Percentiles rank a stretch among this genome's conserved stretches.
These are phyloP conservation scores for Ceratonia siliqua DNA, from an alignment of 306 rosid genomes.

Conservation along the genomic window DNA sequence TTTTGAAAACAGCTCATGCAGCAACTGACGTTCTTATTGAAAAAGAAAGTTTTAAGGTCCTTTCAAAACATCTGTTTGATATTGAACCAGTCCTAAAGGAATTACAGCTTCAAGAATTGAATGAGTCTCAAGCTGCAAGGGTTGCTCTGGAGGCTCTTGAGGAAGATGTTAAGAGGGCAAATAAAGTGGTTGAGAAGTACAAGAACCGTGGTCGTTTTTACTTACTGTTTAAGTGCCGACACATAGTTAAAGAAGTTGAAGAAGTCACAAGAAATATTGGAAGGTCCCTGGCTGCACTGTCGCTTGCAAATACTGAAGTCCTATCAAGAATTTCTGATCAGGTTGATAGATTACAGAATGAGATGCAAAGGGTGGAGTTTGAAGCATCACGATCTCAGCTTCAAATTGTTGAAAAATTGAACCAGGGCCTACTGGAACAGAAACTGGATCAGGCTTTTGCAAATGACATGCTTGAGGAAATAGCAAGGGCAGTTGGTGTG, in stretches of 20 bases:
- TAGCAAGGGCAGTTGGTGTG: slow-evolving; percentile 85
- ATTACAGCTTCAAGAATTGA: slow-evolving; percentile 69
- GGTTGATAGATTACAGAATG: slow-evolving; percentile 60
- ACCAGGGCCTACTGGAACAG: slow-evolving; percentile 68
- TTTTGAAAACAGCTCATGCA: slow-evolving; percentile 68
- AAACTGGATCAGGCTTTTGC: slow-evolving; percentile 76
- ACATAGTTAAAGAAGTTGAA: slow-evolving; percentile 72
- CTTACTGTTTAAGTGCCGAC: slow-evolving; percentile 66
- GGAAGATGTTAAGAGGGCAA: slow-evolving; percentile 70
- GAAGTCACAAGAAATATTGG: slow-evolving; percentile 79
- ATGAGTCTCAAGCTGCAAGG: slow-evolving; percentile 76
- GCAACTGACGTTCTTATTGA: slow-evolving; percentile 66
- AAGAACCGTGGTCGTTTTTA: slow-evolving; percentile 65
- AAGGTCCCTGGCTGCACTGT: slow-evolving; percentile 55
- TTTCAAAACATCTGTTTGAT: slow-evolving; percentile 66
- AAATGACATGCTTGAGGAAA: slow-evolving; percentile 65
- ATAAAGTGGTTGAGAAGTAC: slow-evolving; percentile 69
- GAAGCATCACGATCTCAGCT: slow-evolving; percentile 69
- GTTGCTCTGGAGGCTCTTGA: slow-evolving; percentile 71
- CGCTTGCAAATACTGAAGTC: slow-evolving; percentile 68
- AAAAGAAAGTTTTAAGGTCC: slow-evolving; percentile 71
- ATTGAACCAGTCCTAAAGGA: slow-evolving; percentile 72
- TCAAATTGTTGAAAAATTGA: slow-evolving; percentile 65
- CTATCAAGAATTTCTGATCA: slow-evolving; percentile 74
- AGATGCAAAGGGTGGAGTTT: slow-evolving; percentile 85